Base-by-base conservation (phyloP, 495 filamentous ascomycete species). In the Penicillium turbatum region DNA sequence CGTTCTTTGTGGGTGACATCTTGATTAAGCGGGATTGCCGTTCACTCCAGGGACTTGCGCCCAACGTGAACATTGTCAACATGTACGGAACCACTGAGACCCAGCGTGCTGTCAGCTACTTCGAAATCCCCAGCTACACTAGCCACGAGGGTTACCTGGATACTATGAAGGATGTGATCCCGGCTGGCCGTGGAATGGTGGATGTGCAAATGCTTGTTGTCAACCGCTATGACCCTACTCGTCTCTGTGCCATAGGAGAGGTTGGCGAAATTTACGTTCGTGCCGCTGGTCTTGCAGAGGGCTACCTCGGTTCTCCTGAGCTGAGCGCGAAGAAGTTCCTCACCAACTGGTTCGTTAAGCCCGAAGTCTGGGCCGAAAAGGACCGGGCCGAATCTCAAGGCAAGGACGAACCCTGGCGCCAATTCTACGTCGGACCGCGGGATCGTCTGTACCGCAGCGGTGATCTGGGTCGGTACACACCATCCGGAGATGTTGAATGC, bases 71-170 rank as follows among this genome's bases (percentile, higher is more conserved):
- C 55, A 92, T 96, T 48, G 82, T 90, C 52, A 92, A 93, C 72
- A 90, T 93, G 87, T 96, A 92, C 62, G 89, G 91, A 32, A 93
- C 91, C 0, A 96, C 92, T 0, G 92, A 97, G 66, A 95, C 90
- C 0, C 87, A 90, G 64, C 74, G 92, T 49, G 85, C 89, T 0
- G 93, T 98, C 32, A 87, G 82, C 55, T 98, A 88, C 71, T 98
- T 81, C 66, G 86, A 93, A 62, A 83, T 97, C 17, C 89, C 87
- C 0, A 87, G 86, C 57, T 74, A 81, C 24, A 80, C 76, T 6
- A 72, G 79, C 36, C 81, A 92, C 56, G 82, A 87, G 5, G 72
- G 80, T 11, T 88, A 79, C 60, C 73, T 96, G 17, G 84, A 90
- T 37, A 76, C 72, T 17, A 79, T 93, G 67, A 81, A 79, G 59